Evolutionary conservation across 2,329 filamentous ascomycete species (phyloP).

Genomic region (Cercospora sp.): DNA sequence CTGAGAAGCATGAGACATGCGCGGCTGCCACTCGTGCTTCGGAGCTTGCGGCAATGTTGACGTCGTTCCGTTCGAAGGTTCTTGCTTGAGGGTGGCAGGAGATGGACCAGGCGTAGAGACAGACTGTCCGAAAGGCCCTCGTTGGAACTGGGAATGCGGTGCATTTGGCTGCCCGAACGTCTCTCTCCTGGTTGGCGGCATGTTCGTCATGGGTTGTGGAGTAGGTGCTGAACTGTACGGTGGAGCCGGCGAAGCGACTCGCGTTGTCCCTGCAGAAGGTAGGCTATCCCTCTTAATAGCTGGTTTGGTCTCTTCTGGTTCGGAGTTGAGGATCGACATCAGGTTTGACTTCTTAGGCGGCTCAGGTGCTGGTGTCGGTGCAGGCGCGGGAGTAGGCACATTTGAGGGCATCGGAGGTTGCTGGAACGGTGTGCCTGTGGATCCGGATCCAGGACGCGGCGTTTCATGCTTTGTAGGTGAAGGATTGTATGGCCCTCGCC

Average conservation of each 20-base stretch:
- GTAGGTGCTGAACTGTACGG: slow-evolving; percentile 22
- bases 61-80: slow-evolving; percentile 24
- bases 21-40: slow-evolving; percentile 33
- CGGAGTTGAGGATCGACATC: slow-evolving; percentile 40
- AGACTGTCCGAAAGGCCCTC: slow-evolving; percentile 29
- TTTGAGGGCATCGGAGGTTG: slow-evolving; percentile 13
- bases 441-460: slow-evolving; percentile 35
- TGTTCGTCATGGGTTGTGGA: slow-evolving; percentile 26
- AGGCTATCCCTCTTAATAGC: slow-evolving; percentile 36
- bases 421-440: slow-evolving; percentile 23
- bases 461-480: slow-evolving; percentile 39
- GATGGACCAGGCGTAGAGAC: slow-evolving; percentile 27
- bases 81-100: slow-evolving; percentile 32
- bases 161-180: slow-evolving; percentile 34
- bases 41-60: slow-evolving; percentile 26
- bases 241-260: slow-evolving; percentile 32
- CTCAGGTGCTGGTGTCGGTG: slow-evolving; percentile 34
- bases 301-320: slow-evolving; percentile 33
- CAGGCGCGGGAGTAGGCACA: slow-evolving; percentile 22
- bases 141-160: slow-evolving; percentile 31
- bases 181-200: slow-evolving; percentile 29
- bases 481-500: slow-evolving; percentile 30
- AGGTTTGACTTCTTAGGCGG: slow-evolving; percentile 43
- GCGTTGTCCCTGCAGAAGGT: slow-evolving; percentile 27
- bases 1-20: slow-evolving; percentile 26